These are phyloP conservation scores for Hibiscus trionum DNA, from an alignment of 345 rosid genomes.

Conservation along the genomic window DNA sequence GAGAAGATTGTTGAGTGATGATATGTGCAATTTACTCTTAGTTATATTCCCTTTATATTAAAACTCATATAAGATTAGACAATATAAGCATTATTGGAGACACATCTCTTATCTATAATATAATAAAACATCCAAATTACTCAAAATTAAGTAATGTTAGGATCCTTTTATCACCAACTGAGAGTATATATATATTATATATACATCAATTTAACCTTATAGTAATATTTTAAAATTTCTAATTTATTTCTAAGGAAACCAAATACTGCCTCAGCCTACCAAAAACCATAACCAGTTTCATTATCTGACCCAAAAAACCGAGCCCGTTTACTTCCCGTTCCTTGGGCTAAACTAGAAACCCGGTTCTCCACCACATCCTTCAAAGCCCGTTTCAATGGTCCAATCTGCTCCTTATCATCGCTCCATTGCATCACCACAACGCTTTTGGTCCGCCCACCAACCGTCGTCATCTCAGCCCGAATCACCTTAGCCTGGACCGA, in stretches of 20 bases:
- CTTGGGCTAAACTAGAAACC: conserved; percentile 21
- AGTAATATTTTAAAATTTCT: neutral
- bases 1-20: too few species aligned
- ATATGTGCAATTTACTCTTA: too few species aligned
- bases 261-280: neutral
- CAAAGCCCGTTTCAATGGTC: conserved; percentile 28
- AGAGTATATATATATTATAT: neutral
- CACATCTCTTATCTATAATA: neutral
- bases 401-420: conserved; percentile 24
- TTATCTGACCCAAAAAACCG: conserved; percentile 11
- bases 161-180: neutral
- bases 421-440: conserved; percentile 35
- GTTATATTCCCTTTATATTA: too few species aligned
- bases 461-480: conserved; percentile 47
- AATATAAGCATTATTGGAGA: neutral
- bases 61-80: too few species aligned
- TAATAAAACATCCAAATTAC: neutral
- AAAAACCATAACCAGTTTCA: neutral
- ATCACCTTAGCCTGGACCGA: conserved; percentile 33
- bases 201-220: neutral
- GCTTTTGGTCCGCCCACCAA: conserved; percentile 42
- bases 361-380: conserved; percentile 36
- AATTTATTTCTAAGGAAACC: neutral
- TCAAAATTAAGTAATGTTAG: neutral
- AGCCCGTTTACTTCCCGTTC: conserved; percentile 20